phyloP scores from a whole-genome alignment of 176 grass and related monocot species.

The Secale cereale region DNA sequence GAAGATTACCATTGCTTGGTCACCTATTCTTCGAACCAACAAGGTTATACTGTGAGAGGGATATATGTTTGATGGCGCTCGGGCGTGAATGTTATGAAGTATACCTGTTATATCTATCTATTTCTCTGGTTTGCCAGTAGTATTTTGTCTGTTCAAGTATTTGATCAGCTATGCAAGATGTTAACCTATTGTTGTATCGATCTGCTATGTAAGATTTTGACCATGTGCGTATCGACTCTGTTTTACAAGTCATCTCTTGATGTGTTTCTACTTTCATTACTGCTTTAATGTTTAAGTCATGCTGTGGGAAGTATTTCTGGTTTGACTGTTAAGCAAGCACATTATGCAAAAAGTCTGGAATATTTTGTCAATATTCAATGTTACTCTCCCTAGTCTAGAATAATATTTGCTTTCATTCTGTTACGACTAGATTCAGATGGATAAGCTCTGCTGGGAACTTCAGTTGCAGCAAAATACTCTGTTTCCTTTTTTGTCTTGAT shows the following conservation, averaged over 20 bases:
- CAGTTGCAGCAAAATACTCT: not conserved
- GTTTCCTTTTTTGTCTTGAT: not conserved
- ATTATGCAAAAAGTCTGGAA: not conserved
- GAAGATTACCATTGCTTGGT: not conserved
- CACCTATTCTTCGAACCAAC: not conserved
- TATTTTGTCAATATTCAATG: not conserved
- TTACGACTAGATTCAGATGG: not conserved
- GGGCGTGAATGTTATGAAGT: not conserved
- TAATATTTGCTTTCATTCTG: not conserved
- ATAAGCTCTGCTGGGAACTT: not conserved
- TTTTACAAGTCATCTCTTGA: not conserved
- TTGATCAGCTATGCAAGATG: no score
- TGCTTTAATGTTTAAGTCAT: not conserved
- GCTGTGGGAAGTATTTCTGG: not conserved
- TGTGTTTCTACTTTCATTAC: not conserved
- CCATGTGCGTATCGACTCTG: not conserved
- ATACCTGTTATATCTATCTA: not conserved
- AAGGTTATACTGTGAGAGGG: not conserved
- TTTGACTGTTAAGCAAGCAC: not conserved
- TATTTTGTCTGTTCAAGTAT: no score
- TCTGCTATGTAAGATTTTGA: no score
- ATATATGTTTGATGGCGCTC: not conserved
- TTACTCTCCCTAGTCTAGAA: not conserved
- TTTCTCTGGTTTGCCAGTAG: not conserved
- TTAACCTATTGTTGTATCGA: no score